Evolutionary conservation across 2,329 filamentous ascomycete species (phyloP), one percentile per base, ranked within the genome.

Genomic region (Colletotrichum sp.): DNA sequence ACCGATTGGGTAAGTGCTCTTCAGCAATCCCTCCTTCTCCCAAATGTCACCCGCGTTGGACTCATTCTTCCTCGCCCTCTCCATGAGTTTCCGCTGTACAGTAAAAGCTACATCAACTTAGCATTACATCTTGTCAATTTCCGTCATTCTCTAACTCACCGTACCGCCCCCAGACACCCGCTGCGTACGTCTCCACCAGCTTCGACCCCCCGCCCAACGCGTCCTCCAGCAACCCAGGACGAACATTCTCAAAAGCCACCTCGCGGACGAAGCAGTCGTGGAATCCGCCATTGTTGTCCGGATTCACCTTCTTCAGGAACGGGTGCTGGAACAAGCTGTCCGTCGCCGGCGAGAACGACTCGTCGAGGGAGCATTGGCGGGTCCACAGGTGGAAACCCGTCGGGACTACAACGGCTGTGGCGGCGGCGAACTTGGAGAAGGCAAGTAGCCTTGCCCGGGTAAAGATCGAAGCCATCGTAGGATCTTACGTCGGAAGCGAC

Each of bases 371-470:
- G 64, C 75, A 75, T 3, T 65, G 66, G 13, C 71, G 66, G 24
- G 75, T 77, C 77, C 75, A 78, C 21, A 66, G 32, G n/a, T 71
- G 24, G 14, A 77, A 80, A 78, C 66, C 67, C 13, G 34, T 32
- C 3, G 71, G 59, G 7, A 55, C 61, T 5, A 18, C 32, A 13
- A 71, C 30, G 18, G 71, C 52, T 7, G 71, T 55, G 52, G 60
- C 71, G 13, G 63, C 66, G 6, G 26, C 39, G n/a, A 64, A 9
- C 30, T 71, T 66, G 71, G 71, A 71, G 14, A 75, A 21, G 7
- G 68, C 32, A 0, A 28, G 4, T 1, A 68, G 12, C 9, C 72
- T 63, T 1, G 63, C 55, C 5, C 55, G 36, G 12, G 14, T 52
- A 55, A 75, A 72, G 14, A 75, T 21, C 2, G 60, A 52, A 16